phyloP scores from a whole-genome alignment of 1,284 basidiomycete species.

The Cryptococcus sp. region DNA sequence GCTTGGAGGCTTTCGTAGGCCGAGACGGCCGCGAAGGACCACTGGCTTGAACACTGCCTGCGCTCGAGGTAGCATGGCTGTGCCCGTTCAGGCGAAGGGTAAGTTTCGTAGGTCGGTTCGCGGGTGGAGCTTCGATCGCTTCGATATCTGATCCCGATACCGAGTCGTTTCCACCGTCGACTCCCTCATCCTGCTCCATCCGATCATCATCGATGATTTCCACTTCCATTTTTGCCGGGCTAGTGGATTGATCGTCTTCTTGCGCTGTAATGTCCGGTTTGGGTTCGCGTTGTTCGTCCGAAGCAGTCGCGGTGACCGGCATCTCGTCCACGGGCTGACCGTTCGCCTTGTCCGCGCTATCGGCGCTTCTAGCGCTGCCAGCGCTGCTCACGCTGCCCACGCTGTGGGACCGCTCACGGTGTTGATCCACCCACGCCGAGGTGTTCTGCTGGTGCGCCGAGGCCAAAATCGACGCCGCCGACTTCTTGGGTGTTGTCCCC shows the following conservation, averaged over 20 bases:
- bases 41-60: too few relatives aligned
- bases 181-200: too few relatives aligned
- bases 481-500: conserved; percentile 7
- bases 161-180: too few relatives aligned
- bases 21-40: too few relatives aligned
- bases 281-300: neutral
- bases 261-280: too few relatives aligned
- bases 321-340: neutral
- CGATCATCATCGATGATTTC: too few relatives aligned
- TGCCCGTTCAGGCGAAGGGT: too few relatives aligned
- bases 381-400: neutral
- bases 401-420: conserved; percentile 9
- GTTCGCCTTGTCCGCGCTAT: neutral
- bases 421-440: conserved; percentile 16
- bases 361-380: neutral
- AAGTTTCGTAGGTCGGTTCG: conserved; percentile 6
- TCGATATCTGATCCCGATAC: neutral
- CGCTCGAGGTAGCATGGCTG: too few relatives aligned
- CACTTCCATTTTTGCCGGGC: too few relatives aligned
- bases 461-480: conserved; percentile 36
- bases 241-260: too few relatives aligned
- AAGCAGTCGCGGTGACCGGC: neutral
- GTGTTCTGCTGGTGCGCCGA: conserved; percentile 27
- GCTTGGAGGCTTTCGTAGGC: too few relatives aligned
- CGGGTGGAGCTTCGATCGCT: conserved; percentile 3